Conservation (phyloP, 2,329 filamentous ascomycete genomes). For the Tympanopsis confertula region DNA sequence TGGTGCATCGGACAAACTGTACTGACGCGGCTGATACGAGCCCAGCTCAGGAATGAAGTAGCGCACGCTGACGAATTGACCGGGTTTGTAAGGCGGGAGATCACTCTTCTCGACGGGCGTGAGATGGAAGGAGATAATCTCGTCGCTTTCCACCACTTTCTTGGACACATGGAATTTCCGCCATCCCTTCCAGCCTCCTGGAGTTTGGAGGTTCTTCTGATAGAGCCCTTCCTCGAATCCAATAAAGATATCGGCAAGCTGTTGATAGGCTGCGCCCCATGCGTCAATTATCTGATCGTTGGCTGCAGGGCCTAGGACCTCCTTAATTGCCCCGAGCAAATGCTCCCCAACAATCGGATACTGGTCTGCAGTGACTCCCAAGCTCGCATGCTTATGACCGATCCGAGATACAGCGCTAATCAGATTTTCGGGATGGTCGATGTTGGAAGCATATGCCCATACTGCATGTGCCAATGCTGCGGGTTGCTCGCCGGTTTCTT, state of each 20-base stretch:
- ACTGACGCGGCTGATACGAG: constrained; percentile 41
- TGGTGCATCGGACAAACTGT: constrained; percentile 40
- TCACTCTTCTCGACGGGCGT: constrained; percentile 33
- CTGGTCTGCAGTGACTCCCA: background rate
- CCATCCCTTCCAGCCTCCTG: constrained; percentile 56
- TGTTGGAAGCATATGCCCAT: background rate
- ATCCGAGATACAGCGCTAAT: background rate
- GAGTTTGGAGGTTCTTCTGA: constrained; percentile 35
- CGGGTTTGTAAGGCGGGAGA: constrained; percentile 36
- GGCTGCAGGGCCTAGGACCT: constrained; percentile 39
- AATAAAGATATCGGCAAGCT: constrained; percentile 64
- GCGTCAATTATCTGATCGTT: constrained; percentile 57
- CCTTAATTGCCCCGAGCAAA: background rate
- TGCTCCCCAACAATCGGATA: background rate
- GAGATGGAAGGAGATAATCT: constrained; percentile 46
- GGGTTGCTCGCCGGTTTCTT: background rate
- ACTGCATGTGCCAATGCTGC: background rate
- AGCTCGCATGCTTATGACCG: background rate
- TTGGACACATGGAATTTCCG: constrained; percentile 22
- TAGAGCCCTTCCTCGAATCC: constrained; percentile 50
- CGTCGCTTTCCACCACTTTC: constrained; percentile 38
- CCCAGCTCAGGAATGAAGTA: constrained; percentile 32
- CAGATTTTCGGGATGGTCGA: background rate
- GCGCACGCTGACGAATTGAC: constrained; percentile 42
- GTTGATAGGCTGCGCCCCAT: constrained; percentile 61